Evolutionary conservation across 2,329 filamentous ascomycete genomes (phyloP).

Genomic region (Fusarium napiforme): DNA sequence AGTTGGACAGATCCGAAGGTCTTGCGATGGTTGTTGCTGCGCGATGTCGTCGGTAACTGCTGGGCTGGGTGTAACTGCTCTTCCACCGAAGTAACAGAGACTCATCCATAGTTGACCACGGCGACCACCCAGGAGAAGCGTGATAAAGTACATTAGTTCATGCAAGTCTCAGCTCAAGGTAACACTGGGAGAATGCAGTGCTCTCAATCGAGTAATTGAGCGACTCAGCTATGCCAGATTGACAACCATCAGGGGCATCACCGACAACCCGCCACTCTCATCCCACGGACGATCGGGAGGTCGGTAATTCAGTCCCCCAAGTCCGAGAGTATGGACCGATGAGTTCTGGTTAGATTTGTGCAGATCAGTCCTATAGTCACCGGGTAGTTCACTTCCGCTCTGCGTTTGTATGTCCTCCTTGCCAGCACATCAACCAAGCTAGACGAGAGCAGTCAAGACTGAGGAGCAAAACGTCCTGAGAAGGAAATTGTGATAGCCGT

Average conservation of each 20-base stretch:
- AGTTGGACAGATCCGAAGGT: neutral
- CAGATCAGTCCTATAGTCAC: slow-evolving; percentile 17
- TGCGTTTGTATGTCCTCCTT: neutral
- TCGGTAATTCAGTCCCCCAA: neutral
- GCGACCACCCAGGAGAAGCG: accelerated
- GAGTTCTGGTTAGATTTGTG: neutral
- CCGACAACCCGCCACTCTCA: neutral
- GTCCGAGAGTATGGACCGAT: neutral
- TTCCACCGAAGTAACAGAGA: neutral
- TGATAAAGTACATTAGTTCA: neutral
- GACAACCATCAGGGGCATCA: neutral
- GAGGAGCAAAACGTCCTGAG: neutral
- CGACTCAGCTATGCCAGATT: neutral
- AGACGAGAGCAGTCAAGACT: slow-evolving; percentile 5
- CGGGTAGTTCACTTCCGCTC: neutral
- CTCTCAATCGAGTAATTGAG: slow-evolving; percentile 4
- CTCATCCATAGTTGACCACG: neutral
- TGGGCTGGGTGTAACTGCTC: too few species aligned
- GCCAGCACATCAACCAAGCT: slow-evolving; percentile 31
- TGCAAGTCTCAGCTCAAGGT: slow-evolving; percentile 1
- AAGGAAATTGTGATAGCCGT: slow-evolving; percentile 34
- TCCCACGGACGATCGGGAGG: neutral
- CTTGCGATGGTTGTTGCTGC: neutral
- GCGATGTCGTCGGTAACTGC: accelerated
- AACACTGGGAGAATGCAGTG: neutral